Evolutionary conservation across 2,329 filamentous ascomycete species (phyloP).

Genomic region (Emmonsiellopsis sp.): DNA sequence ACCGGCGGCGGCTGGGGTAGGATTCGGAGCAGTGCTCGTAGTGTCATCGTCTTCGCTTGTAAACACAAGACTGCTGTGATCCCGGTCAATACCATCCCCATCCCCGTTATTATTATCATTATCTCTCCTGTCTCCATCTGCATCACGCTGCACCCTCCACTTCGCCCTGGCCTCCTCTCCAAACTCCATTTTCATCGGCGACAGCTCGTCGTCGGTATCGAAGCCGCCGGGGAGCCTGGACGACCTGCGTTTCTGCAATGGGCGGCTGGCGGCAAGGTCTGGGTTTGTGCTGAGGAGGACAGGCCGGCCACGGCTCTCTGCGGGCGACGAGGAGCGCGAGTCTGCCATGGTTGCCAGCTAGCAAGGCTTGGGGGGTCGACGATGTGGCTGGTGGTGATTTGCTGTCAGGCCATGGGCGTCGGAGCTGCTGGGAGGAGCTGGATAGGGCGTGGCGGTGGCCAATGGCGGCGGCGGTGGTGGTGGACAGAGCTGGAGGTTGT

Average conservation of each 20-base stretch:
- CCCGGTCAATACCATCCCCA: not conserved
- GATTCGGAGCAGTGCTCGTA: too few relatives aligned
- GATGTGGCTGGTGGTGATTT: not conserved
- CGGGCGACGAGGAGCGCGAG: not conserved
- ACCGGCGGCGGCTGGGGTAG: too few relatives aligned
- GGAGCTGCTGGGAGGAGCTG: too few relatives aligned
- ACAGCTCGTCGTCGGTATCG: conserved; percentile 1
- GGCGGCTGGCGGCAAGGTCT: not conserved
- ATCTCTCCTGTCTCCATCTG: not conserved
- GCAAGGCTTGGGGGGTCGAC: not conserved
- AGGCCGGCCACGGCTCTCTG: not conserved
- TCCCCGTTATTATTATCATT: not conserved
- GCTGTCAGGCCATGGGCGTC: not conserved
- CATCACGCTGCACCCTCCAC: not conserved
- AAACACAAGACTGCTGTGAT: too few relatives aligned
- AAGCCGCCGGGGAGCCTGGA: conserved; percentile 1
- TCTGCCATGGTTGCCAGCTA: not conserved
- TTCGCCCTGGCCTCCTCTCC: not conserved
- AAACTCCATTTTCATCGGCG: conserved; percentile 3
- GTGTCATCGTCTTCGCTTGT: too few relatives aligned
- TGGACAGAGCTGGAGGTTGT: too few relatives aligned
- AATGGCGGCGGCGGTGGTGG: too few relatives aligned
- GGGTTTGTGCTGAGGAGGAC: not conserved
- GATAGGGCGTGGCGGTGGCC: too few relatives aligned
- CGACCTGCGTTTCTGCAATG: not conserved